phyloP scores from a whole-genome alignment of 2,329 filamentous ascomycete genomes.

The Pseudogymnoascus sp. region DNA sequence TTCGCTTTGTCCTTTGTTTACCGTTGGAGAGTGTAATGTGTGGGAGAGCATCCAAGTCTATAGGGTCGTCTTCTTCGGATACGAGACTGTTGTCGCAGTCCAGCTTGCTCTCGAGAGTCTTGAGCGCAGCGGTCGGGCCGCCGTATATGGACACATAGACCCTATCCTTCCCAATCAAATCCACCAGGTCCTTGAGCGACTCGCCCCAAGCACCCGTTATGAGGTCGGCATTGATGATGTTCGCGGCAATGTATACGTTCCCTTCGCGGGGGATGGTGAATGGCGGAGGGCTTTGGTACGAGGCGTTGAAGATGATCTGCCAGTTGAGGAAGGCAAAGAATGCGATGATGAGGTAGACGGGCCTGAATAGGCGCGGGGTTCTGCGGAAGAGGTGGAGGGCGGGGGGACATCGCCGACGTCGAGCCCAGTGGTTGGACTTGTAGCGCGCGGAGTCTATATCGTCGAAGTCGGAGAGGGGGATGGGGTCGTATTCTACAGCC shows the following conservation, averaged over 20 bases:
- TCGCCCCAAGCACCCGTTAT: slow-evolving; percentile 59
- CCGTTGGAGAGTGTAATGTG: slow-evolving; percentile 58
- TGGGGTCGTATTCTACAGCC: slow-evolving; percentile 7
- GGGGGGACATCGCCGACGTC: slow-evolving; percentile 1
- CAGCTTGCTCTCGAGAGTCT: slow-evolving; percentile 43
- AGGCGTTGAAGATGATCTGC: slow-evolving; percentile 35
- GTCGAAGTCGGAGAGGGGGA: slow-evolving; percentile 2
- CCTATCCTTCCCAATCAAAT: slow-evolving; percentile 60
- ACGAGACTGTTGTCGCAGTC: slow-evolving; percentile 49
- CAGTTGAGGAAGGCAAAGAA: slow-evolving; percentile 21
- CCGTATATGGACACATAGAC: slow-evolving; percentile 69
- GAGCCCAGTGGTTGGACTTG: slow-evolving; percentile 7
- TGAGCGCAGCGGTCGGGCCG: slow-evolving; percentile 49
- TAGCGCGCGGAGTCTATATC: slow-evolving; percentile 5
- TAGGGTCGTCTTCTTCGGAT: slow-evolving; percentile 45
- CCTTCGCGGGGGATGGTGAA: slow-evolving; percentile 46
- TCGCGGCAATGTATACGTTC: slow-evolving; percentile 68
- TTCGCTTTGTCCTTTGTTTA: slow-evolving; percentile 59
- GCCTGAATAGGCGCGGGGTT: slow-evolving; percentile 14
- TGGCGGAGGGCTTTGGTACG: slow-evolving; percentile 37
- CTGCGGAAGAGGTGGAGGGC: slow-evolving; percentile 4
- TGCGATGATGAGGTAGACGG: slow-evolving; percentile 23
- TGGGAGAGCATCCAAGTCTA: slow-evolving; percentile 51
- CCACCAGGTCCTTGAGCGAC: slow-evolving; percentile 54
- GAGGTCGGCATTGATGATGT: slow-evolving; percentile 62